Evolutionary conservation across 169 alveolate genomes (phyloP).

Genomic region (Cryptosporidium sp.): DNA sequence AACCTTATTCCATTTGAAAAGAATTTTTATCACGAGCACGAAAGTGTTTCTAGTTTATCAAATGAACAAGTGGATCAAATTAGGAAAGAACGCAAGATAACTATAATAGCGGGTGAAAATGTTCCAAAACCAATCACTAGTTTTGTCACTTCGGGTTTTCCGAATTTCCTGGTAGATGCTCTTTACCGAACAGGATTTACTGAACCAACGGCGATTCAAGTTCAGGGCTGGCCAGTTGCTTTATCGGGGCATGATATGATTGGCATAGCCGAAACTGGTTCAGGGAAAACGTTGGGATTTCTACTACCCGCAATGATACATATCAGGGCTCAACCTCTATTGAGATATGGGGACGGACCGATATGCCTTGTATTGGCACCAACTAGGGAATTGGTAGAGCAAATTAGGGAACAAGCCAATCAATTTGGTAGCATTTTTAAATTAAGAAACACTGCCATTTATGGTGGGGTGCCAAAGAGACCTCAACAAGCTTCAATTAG

Average conservation of each 20-base stretch:
- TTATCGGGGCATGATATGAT: slow-evolving; percentile 95
- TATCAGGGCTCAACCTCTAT: slow-evolving; percentile 89
- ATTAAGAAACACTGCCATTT: slow-evolving; percentile 88
- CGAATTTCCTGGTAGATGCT: slow-evolving; percentile 91
- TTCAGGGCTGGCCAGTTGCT: slow-evolving; percentile 97
- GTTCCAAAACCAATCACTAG: slow-evolving; percentile 93
- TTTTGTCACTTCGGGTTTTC: slow-evolving; percentile 93
- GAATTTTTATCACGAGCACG: slow-evolving; percentile 93
- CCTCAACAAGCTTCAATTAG: slow-evolving; percentile 88
- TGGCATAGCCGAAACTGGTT: slow-evolving; percentile 99
- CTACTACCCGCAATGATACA: slow-evolving; percentile 96
- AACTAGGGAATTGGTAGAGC: slow-evolving; percentile 98
- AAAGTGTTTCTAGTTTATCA: slow-evolving; percentile 84
- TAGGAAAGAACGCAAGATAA: slow-evolving; percentile 85
- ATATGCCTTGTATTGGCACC: slow-evolving; percentile 98
- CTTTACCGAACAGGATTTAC: slow-evolving; percentile 87
- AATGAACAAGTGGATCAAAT: slow-evolving; percentile 88
- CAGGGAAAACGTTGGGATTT: slow-evolving; percentile 98
- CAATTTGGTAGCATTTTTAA: slow-evolving; percentile 89
- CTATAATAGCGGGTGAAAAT: slow-evolving; percentile 88
- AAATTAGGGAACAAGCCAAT: slow-evolving; percentile 93
- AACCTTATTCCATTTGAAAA: slow-evolving; percentile 92
- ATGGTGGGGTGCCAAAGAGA: slow-evolving; percentile 96
- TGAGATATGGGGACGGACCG: slow-evolving; percentile 96
- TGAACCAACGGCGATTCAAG: slow-evolving; percentile 96